Evolutionary conservation across 257 asterid species (phyloP), one percentile per base, ranked within the genome.

Genomic region (Paulownia fortunei): DNA sequence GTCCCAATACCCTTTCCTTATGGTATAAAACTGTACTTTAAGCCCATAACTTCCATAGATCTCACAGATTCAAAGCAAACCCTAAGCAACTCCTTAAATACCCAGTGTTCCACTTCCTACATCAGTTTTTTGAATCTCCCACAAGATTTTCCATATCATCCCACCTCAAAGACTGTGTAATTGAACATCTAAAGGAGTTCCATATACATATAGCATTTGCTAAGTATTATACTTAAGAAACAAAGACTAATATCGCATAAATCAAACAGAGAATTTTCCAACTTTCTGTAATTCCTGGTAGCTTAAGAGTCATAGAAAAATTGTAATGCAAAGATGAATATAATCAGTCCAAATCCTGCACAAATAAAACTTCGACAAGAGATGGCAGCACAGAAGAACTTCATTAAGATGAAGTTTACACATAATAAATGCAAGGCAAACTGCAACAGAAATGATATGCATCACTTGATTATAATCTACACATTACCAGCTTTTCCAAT

Each of bases 401-500:
- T 68, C 19, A 41, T 69, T 26, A 46, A 79, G 77, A 30, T 52
- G 49, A 72, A 71, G 72, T 27, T 58, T 54, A 47, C 21, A 27
- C 18, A 66, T 58, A 8, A 70, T 47, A 60, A 18, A 76, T 42
- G 54, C 56, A 74, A 63, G 39, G 65, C 12, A 39, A 26, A 72
- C 13, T 54, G 55, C 30, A 73, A 62, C 16, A 63, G 7, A 41
- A 56, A 46, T 52, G 10, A 71, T 44, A 64, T 8, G 42, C 41
- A 46, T 41, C 59, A 52, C 39, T 62, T 60, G 64, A 72, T 47
- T 39, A 18, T 34, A 26, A 30, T 39, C 58, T 51, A 44, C 6
- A 41, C 26, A 71, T 36, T 92, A 95, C 98, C 97, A 95, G 85
- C 58, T 90, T 90, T 85, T 95, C 97, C 81, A 95, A 79, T 79